phyloP scores from a whole-genome alignment of 2,329 filamentous ascomycete genomes.

The Aureobasidium sp. region DNA sequence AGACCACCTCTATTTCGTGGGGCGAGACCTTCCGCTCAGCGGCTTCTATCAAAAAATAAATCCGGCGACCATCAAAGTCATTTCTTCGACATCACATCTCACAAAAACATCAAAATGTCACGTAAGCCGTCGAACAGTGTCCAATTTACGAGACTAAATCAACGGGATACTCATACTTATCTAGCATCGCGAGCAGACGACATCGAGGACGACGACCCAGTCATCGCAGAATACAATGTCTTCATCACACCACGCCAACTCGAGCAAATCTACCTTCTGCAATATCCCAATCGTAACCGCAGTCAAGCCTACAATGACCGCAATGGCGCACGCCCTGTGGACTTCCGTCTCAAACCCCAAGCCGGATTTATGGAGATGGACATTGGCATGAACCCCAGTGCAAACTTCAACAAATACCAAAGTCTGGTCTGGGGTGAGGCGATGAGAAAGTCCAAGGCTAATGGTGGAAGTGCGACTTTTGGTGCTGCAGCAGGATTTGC shows the following conservation, averaged over 20 bases:
- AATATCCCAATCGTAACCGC: slow-evolving; percentile 73
- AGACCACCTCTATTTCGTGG: not conserved
- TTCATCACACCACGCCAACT: slow-evolving; percentile 70
- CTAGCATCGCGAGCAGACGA: slow-evolving; percentile 1
- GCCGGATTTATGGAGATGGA: slow-evolving; percentile 87
- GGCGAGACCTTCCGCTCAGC: not conserved
- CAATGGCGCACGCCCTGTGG: slow-evolving; percentile 51
- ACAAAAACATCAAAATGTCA: slow-evolving; percentile 15
- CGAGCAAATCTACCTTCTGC: slow-evolving; percentile 60
- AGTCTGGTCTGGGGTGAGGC: slow-evolving; percentile 76
- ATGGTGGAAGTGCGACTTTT: slow-evolving; percentile 31
- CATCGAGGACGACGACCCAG: slow-evolving; percentile 34
- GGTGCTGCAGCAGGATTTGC: slow-evolving; percentile 40
- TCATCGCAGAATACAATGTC: slow-evolving; percentile 61
- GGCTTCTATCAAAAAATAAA: slow-evolving; percentile 10
- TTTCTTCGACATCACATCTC: not conserved
- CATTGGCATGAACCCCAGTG: slow-evolving; percentile 65
- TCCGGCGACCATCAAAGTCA: slow-evolving; percentile 7
- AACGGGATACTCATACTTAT: not conserved
- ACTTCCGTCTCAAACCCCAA: slow-evolving; percentile 72
- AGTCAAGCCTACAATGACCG: slow-evolving; percentile 54
- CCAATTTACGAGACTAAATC: rapidly evolving
- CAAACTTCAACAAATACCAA: slow-evolving; percentile 75
- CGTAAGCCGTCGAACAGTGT: slow-evolving; percentile 11
- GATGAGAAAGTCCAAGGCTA: slow-evolving; percentile 44